Evolutionary conservation across 306 rosid genomes (phyloP).

Genomic region (Sphenostylis stenocarpa): DNA sequence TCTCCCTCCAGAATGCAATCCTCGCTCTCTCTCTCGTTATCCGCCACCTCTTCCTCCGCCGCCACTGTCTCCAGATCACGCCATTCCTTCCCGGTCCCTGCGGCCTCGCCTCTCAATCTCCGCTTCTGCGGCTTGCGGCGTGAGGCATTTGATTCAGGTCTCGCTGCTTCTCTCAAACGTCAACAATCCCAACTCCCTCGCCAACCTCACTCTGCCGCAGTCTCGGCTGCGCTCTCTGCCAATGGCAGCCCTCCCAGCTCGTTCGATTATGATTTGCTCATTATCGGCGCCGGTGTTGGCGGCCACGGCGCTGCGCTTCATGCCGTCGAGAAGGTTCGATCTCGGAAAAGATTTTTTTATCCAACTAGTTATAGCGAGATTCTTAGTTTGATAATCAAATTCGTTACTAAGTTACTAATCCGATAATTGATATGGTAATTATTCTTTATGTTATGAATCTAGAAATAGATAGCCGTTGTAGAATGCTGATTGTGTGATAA

Average conservation of each 20-base stretch:
- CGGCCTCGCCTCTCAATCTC: constrained; percentile 52
- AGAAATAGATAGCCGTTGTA: not conserved
- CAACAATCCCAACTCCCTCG: constrained; percentile 28
- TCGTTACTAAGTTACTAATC: not conserved
- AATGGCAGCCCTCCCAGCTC: constrained; percentile 76
- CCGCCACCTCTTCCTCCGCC: constrained; percentile 47
- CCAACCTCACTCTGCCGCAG: constrained; percentile 26
- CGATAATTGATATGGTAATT: not conserved
- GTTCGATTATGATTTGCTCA: constrained; percentile 86
- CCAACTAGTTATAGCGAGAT: not conserved
- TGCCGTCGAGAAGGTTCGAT: constrained; percentile 85
- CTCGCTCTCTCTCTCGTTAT: constrained; percentile 66
- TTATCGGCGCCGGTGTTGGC: constrained; percentile 97
- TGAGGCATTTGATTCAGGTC: constrained; percentile 55
- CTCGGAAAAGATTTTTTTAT: not conserved
- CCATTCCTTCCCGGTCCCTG: constrained; percentile 11
- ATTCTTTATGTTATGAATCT: not conserved
- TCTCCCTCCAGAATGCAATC: constrained; percentile 63
- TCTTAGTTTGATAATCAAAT: not conserved
- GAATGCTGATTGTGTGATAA: not conserved
- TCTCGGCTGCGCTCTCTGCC: constrained; percentile 53
- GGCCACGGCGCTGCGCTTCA: constrained; percentile 99
- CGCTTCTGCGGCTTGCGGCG: constrained; percentile 84
- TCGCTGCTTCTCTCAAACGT: constrained; percentile 46
- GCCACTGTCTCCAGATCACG: constrained; percentile 55